Base-by-base conservation (phyloP, 2,329 filamentous ascomycete genomes). In the Hypoxylon sp. region DNA sequence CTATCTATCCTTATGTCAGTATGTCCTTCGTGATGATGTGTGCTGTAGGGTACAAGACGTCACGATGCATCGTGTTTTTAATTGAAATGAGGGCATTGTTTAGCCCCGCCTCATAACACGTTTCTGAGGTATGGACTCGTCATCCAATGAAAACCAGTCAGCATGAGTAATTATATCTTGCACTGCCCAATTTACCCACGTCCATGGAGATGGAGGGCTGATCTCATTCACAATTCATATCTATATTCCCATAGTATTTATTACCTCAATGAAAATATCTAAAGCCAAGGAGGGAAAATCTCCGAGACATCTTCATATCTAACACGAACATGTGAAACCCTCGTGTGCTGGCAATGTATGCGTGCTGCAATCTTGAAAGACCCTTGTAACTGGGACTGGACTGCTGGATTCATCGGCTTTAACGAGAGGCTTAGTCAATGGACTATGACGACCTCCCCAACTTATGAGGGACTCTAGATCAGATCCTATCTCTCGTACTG, bases 161-260 rank as follows among this genome's bases (percentile, higher is more conserved):
- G 50, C 39, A 61, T 55, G 59, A 68, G 59, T 66, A 68, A 68
- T 63, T 53, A 59, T 22, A 63, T 59, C 37, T 31, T 66, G 66
- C 66, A 71, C 66, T 37, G 66, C 69, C 66, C 33, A 60, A 19
- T 33, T 48, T 19, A 60, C 35, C 51, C 50, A 42, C 24, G 53
- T 52, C 59, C 53, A 61, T 31, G 37, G 42, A 2, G 13, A 42
- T 61, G 62, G 69, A 63, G 59, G 69, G 59, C 64, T 60, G 59
- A 63, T 69, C 55, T 57, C 39, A 35, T 63, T 37, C 39, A 52
- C 35, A 58, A 46, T 63, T 68, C 51, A 66, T 51, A 5, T 6
- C 17, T 46, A 65, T 65, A 44, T 44, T 42, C 31, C 29, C 35
- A 31, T 39, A 29, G 24, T 47, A 35, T 58, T 58, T 39, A 65